Conservation (phyloP, 352 stramenopile genomes). For the Globisporangium nodosum region DNA sequence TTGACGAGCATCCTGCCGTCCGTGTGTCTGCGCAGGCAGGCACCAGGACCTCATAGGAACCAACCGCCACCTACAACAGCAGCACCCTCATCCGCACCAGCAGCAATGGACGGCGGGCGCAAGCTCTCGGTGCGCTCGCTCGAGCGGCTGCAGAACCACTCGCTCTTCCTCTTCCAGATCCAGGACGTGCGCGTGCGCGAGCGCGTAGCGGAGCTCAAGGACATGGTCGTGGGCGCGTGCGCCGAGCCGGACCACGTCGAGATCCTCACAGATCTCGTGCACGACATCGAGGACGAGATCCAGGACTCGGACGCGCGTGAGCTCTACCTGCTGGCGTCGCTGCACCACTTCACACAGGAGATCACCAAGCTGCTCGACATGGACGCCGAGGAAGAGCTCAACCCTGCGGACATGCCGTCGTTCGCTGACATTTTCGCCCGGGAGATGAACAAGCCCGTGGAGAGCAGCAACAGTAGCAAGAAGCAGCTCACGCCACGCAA, state of each 20-base stretch:
- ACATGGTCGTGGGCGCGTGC: conserved; percentile 38
- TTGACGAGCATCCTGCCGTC: too few relatives aligned
- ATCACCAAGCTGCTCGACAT: conserved; percentile 58
- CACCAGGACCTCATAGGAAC: too few relatives aligned
- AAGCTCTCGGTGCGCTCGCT: conserved; percentile 17
- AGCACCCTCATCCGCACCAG: not conserved
- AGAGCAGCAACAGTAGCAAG: conserved; percentile 12
- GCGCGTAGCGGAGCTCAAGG: conserved; percentile 38
- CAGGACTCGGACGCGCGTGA: conserved; percentile 35
- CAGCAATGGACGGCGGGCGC: not conserved
- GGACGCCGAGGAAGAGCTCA: conserved; percentile 23
- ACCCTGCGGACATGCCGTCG: conserved; percentile 16
- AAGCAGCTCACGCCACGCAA: not conserved
- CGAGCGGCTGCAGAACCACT: conserved; percentile 33
- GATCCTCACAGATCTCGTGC: conserved; percentile 28
- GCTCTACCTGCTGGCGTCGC: conserved; percentile 46
- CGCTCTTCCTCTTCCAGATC: conserved; percentile 69
- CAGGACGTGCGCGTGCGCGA: conserved; percentile 27
- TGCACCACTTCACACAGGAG: conserved; percentile 60
- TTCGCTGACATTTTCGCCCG: conserved; percentile 19
- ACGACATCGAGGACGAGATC: conserved; percentile 33
- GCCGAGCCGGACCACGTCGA: conserved; percentile 39
- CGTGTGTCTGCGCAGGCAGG: too few relatives aligned
- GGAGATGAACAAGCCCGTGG: not conserved
- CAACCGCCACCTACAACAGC: not conserved